Evolutionary conservation across 1,284 basidiomycete species (phyloP).

Genomic region (Lentinula novae-zelandiae): DNA sequence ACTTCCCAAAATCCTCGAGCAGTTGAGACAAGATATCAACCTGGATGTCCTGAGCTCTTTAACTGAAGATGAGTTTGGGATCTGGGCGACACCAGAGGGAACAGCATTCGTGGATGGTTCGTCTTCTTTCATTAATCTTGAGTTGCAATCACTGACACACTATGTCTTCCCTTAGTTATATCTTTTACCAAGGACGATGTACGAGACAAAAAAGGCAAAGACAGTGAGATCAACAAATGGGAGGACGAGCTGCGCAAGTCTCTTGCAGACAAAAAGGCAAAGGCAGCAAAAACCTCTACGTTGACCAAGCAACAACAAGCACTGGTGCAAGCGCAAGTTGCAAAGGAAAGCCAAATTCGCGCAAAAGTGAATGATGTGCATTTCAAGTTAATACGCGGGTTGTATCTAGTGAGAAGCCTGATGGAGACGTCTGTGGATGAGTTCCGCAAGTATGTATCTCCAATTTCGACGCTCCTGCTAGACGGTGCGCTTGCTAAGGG

Average conservation of each 20-base stretch:
- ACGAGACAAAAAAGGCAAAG: slow-evolving; percentile 73
- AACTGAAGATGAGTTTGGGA: slow-evolving; percentile 70
- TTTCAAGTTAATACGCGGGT: slow-evolving; percentile 56
- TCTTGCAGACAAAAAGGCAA: slow-evolving; percentile 70
- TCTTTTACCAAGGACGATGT: slow-evolving; percentile 49
- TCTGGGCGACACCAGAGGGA: slow-evolving; percentile 84
- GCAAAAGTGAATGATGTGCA: slow-evolving; percentile 54
- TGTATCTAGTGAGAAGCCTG: slow-evolving; percentile 65
- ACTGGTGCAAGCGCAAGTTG: slow-evolving; percentile 75
- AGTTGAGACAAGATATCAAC: slow-evolving; percentile 63
- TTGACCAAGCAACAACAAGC: slow-evolving; percentile 84
- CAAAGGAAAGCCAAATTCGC: slow-evolving; percentile 72
- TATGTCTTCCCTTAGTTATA: slow-evolving; percentile 46
- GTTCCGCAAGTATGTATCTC: slow-evolving; percentile 53
- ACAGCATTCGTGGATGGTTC: slow-evolving; percentile 76
- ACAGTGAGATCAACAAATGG: slow-evolving; percentile 87
- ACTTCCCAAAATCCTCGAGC: slow-evolving; percentile 67
- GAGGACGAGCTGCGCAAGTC: slow-evolving; percentile 88
- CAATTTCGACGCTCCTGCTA: slow-evolving; percentile 60
- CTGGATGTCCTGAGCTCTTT: slow-evolving; percentile 55
- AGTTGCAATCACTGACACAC: background rate
- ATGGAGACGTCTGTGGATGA: slow-evolving; percentile 53
- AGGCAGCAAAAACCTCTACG: slow-evolving; percentile 31
- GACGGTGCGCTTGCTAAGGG: slow-evolving; percentile 61
- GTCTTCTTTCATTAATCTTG: slow-evolving; percentile 17